Evolutionary conservation across 257 asterid genomes (phyloP), one percentile per base, ranked within the genome.

Genomic region (Haberlea rhodopensis): DNA sequence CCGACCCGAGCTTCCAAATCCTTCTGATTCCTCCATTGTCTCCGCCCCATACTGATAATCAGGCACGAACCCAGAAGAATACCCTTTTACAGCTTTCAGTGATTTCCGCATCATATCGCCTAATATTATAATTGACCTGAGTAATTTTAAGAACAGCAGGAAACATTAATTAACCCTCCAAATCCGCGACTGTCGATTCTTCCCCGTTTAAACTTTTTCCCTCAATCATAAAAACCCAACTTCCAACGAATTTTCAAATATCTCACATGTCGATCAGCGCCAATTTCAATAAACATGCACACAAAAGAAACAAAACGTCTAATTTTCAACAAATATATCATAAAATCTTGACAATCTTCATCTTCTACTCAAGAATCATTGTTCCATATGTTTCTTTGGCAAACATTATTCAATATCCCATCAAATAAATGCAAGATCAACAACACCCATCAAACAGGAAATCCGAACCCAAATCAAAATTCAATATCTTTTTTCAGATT

Each of bases 11-110:
- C 79, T 72, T 57, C 89, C 87, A 59, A 81, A 76, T 34, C 85
- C 83, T 68, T 79, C 91, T 0, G 94, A 87, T 60, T 87, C 95
- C 10, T 79, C 89, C 67, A 82, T 79, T 13, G 90, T 80, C 75
- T 85, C 97, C 21, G 82, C 79, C 2, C 77, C 88, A 73, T 80
- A 84, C 26, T 85, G 65, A 70, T 72, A 89, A 68, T 87, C 88
- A 0, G 95, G 89, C 66, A 83, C 89, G 68, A 80, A 65, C 25
- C 85, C 84, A 5, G 85, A 40, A 20, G 86, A 57, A 53, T 77
- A 64, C 5, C 88, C 87, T 74, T 80, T 83, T 0, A 89, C 77
- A 37, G 81, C 83, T 74, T 87, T 87, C 62, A 91, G 72, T 9
- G 89, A 69, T 70, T 87, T 89, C 66, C 95, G 94, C 91, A 76